These are phyloP conservation scores for Bromus sterilis DNA, from an alignment of 176 grass and related monocot species.

Conservation along the genomic window DNA sequence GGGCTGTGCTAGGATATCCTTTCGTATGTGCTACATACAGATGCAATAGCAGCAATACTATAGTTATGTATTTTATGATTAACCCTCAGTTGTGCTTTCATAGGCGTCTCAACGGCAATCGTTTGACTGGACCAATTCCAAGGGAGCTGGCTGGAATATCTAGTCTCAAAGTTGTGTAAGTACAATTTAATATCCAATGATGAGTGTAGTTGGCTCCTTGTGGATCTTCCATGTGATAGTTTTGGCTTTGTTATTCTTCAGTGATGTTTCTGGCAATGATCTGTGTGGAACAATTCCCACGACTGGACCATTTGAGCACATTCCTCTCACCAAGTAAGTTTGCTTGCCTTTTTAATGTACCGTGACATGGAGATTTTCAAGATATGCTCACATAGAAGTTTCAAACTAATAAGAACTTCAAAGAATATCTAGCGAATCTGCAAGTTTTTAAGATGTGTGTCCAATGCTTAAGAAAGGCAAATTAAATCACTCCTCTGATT, in stretches of 20 bases:
- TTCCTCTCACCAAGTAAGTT: slow-evolving; percentile 94
- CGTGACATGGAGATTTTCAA: not conserved
- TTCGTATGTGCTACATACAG: not conserved
- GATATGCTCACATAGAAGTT: not conserved
- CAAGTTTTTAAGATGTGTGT: not conserved
- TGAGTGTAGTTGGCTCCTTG: not conserved
- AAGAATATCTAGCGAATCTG: not conserved
- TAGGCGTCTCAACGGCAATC: slow-evolving; percentile 92
- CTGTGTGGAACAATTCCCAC: slow-evolving; percentile 94
- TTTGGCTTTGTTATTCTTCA: slow-evolving; percentile 26
- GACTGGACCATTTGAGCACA: slow-evolving; percentile 81
- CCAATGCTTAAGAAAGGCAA: not conserved
- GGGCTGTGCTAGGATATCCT: not conserved
- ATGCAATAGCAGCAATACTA: not conserved
- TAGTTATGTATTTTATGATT: not conserved
- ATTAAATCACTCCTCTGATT: not conserved
- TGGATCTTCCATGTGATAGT: slow-evolving; percentile 9
- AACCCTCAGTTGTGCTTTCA: slow-evolving; percentile 18
- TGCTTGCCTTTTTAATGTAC: not conserved
- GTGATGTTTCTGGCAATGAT: slow-evolving; percentile 89
- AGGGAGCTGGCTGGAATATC: slow-evolving; percentile 72
- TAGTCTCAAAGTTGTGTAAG: slow-evolving; percentile 97
- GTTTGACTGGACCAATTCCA: slow-evolving; percentile 79
- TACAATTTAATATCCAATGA: slow-evolving; percentile 21
- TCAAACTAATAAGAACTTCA: not conserved